Evolutionary conservation across 2,329 filamentous ascomycete genomes (phyloP), one percentile per base, ranked within the genome.

Genomic region (Colletotrichum nymphaeae): DNA sequence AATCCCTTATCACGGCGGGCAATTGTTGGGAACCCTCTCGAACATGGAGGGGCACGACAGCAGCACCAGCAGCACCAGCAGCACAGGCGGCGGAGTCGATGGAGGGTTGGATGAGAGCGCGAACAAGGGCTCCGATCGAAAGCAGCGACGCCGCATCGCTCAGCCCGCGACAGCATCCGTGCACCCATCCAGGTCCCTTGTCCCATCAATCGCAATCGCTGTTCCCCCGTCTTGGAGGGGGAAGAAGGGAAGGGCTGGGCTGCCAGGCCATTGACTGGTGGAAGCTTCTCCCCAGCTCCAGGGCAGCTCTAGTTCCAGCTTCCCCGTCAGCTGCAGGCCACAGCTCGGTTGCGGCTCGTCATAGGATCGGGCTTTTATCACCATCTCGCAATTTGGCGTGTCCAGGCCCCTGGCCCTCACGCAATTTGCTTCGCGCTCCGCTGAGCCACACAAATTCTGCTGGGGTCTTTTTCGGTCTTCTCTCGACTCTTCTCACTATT

Each of bases 141-240:
- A 70, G 55, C 70, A 59, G 67, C 66, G 53, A 69, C 59, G 70
- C 42, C 42, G 42, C 65, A 60, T 73, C 69, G 66, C 67, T 32
- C 67, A 70, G 70, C 66, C 59, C 70, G 67, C 66, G 66, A 65
- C 67, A 60, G 67, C 60, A 70, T 73, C 70, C 70, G 70, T 73
- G 70, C 70, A 49, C 62, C 58, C 35, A 46, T 37, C 60, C 55
- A 65, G 60, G 60, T 56, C 60, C 70, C 65, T 69, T 68, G 69
- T 37, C 22, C 22, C 42, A 56, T 35, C 60, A 11, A 30, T 60
- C 42, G 49, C 60, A 11, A 30, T 60, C 30, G 65, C 65, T 63
- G 57, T 63, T 28, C 65, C 58, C 58, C 58, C 57, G 57, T 52
- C 57, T 63, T 65, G 60, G 59, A 62, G 55, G 59, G 42, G 55